Conservation (phyloP, 2,329 filamentous ascomycete genomes). For the Talaromyces funiculosus region DNA sequence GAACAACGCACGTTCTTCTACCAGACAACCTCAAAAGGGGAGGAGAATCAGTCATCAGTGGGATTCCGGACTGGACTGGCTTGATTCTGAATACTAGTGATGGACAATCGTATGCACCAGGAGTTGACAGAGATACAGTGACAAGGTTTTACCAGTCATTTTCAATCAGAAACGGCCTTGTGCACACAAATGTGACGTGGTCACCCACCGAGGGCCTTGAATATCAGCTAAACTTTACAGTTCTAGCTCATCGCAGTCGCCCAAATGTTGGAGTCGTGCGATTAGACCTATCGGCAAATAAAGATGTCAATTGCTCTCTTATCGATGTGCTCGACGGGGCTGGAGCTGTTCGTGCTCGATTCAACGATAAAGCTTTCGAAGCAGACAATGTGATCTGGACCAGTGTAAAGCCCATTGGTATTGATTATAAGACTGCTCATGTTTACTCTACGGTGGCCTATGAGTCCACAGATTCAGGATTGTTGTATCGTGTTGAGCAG, state of each 20-base stretch:
- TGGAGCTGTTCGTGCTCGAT: conserved; percentile 11
- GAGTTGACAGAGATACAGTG: conserved; percentile 7
- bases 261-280: conserved; percentile 12
- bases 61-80: conserved; percentile 14
- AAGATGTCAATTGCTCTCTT: neutral
- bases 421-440: conserved; percentile 7
- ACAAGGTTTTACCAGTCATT: conserved; percentile 11
- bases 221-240: conserved; percentile 13
- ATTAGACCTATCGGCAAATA: conserved; percentile 2
- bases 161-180: conserved; percentile 12
- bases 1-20: conserved; percentile 6
- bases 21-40: conserved; percentile 11
- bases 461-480: neutral
- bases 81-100: conserved; percentile 8
- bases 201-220: neutral
- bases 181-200: conserved; percentile 12
- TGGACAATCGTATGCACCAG: conserved; percentile 7
- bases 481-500: neutral
- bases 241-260: conserved; percentile 10
- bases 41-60: conserved; percentile 14
- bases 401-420: conserved; percentile 9
- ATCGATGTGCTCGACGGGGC: conserved; percentile 12
- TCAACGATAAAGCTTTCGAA: conserved; percentile 8
- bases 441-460: conserved; percentile 8
- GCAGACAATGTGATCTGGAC: conserved; percentile 12